Conservation (phyloP, 805 yeast genomes). For the Isabelozyma gotoi region DNA sequence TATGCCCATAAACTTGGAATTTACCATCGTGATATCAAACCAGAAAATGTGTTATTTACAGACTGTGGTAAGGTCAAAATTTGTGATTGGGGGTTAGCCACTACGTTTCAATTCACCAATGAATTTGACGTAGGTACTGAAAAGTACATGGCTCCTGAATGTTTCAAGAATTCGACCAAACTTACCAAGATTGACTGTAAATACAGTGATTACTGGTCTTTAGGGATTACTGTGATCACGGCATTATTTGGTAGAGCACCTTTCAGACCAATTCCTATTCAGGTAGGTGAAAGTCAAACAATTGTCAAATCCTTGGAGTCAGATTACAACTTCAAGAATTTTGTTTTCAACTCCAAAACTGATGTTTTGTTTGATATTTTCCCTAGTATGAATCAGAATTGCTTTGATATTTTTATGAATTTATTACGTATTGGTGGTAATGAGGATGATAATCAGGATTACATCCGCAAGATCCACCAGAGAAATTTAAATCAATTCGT, state of each 20-base stretch:
- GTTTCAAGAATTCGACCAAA: slow-evolving; percentile 18
- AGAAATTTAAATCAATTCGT: slow-evolving; percentile 39
- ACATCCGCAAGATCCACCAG: slow-evolving; percentile 18
- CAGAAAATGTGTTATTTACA: slow-evolving; percentile 64
- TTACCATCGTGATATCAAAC: slow-evolving; percentile 72
- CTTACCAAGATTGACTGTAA: slow-evolving; percentile 38
- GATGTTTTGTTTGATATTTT: slow-evolving; percentile 50
- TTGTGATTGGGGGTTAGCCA: slow-evolving; percentile 76
- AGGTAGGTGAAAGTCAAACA: slow-evolving; percentile 7
- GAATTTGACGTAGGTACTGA: slow-evolving; percentile 55
- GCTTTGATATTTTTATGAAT: slow-evolving; percentile 42
- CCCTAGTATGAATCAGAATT: slow-evolving; percentile 42
- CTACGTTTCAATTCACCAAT: slow-evolving; percentile 26
- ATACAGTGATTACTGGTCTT: slow-evolving; percentile 55
- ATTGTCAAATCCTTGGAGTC: slow-evolving; percentile 13
- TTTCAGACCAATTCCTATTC: slow-evolving; percentile 33
- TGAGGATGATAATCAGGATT: slow-evolving; percentile 29
- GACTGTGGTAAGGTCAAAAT: slow-evolving; percentile 54
- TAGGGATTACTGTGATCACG: slow-evolving; percentile 51
- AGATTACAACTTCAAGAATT: slow-evolving; percentile 46
- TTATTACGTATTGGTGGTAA: slow-evolving; percentile 37
- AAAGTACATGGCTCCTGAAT: slow-evolving; percentile 60
- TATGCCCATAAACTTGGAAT: slow-evolving; percentile 59
- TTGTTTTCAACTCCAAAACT: slow-evolving; percentile 34
- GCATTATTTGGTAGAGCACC: slow-evolving; percentile 54